Conservation (phyloP, 1,284 basidiomycete species). For the Ganoderma boninense region DNA sequence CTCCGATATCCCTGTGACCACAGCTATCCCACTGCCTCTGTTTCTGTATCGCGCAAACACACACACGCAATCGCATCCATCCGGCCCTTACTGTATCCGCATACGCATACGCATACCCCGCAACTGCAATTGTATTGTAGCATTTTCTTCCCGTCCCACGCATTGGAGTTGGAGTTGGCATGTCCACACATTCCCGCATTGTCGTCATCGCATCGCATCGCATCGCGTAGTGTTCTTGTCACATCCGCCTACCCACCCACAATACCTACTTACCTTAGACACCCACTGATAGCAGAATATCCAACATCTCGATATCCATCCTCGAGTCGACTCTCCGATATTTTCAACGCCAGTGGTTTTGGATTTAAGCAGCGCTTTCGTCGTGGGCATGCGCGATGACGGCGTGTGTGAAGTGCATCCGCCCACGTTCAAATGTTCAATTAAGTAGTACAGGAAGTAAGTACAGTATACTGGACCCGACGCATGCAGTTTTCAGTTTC, state of each 20-base stretch:
- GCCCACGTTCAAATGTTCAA: too few relatives aligned
- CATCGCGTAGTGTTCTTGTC: not conserved
- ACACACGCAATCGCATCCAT: not conserved
- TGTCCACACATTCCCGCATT: too few relatives aligned
- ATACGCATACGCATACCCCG: not conserved
- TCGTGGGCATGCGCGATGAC: not conserved
- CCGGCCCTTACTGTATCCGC: not conserved
- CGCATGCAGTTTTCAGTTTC: not conserved
- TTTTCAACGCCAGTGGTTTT: not conserved
- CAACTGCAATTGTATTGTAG: not conserved
- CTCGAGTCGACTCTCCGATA: not conserved
- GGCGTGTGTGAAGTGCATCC: not conserved
- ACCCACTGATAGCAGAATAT: too few relatives aligned
- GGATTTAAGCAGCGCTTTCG: too few relatives aligned
- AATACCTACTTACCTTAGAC: too few relatives aligned
- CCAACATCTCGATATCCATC: too few relatives aligned
- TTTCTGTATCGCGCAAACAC: not conserved
- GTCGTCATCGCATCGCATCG: not conserved
- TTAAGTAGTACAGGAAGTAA: too few relatives aligned
- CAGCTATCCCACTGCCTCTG: not conserved
- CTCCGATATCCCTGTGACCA: not conserved
- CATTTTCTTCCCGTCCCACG: not conserved
- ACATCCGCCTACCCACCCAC: not conserved
- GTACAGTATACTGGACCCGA: too few relatives aligned
- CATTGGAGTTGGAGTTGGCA: not conserved